Evolutionary conservation across 2,329 filamentous ascomycete genomes (phyloP).

Genomic region (Cercospora nicotianae): DNA sequence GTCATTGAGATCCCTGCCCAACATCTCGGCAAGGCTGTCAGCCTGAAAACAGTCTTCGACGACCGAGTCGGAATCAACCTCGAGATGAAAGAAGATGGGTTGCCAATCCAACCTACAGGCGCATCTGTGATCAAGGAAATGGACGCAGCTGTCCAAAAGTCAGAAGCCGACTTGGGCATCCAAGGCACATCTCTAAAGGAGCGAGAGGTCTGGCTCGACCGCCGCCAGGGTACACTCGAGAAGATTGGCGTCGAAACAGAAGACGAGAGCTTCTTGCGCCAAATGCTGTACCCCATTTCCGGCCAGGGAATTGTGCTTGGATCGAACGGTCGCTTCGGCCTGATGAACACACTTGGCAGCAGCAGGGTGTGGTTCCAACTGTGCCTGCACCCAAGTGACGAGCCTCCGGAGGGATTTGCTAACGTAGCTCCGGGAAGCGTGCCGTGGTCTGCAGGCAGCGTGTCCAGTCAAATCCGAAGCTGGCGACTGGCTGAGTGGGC

Average conservation of each 20-base stretch:
- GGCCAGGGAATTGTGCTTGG: constrained; percentile 80
- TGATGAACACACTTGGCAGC: constrained; percentile 71
- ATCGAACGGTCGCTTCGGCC: constrained; percentile 73
- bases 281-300: constrained; percentile 74
- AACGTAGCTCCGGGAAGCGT: constrained; percentile 70
- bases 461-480: constrained; percentile 87
- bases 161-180: constrained; percentile 76
- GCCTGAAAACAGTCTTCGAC: constrained; percentile 88
- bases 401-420: constrained; percentile 73
- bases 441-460: constrained; percentile 87
- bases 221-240: constrained; percentile 78
- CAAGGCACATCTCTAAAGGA: constrained; percentile 67
- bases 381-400: constrained; percentile 86
- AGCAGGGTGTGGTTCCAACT: constrained; percentile 96
- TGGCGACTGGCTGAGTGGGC: constrained; percentile 97
- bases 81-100: constrained; percentile 95
- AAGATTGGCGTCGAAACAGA: constrained; percentile 82
- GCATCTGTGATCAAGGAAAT: constrained; percentile 85
- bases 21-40: constrained; percentile 79
- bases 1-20: constrained; percentile 82
- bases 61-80: constrained; percentile 89
- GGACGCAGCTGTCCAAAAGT: constrained; percentile 74
- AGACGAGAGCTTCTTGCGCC: constrained; percentile 76
- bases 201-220: constrained; percentile 75
- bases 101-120: constrained; percentile 71